Conservation (phyloP, 2,329 filamentous ascomycete species). For the Juglanconis oblonga region DNA sequence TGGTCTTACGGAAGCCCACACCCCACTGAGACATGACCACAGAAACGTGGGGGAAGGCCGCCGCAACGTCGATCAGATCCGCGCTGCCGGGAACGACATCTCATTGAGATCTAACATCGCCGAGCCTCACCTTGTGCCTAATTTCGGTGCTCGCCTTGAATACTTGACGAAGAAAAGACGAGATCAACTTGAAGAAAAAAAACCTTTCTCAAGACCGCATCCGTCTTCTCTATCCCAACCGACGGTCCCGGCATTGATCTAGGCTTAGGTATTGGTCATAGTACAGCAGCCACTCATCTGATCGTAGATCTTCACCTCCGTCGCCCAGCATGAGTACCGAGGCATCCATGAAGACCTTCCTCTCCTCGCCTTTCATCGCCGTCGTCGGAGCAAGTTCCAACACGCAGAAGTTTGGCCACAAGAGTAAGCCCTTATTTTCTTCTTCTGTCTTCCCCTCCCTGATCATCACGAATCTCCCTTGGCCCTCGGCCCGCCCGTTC, state of each 20-base stretch:
- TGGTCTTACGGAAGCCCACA: conserved; percentile 1
- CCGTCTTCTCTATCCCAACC: too few relatives aligned
- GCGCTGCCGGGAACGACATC: too few relatives aligned
- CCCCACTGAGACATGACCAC: not conserved
- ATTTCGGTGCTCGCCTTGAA: not conserved
- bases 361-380: conserved; percentile 74
- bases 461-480: too few relatives aligned
- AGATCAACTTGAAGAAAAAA: not conserved
- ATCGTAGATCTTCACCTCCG: not conserved
- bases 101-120: not conserved
- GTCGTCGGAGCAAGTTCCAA: conserved; percentile 89
- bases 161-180: not conserved
- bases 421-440: conserved; percentile 52
- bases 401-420: conserved; percentile 81
- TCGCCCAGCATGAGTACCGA: conserved; percentile 57
- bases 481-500: not conserved
- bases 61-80: not conserved
- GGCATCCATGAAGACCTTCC: conserved; percentile 72
- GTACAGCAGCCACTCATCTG: not conserved
- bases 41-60: not conserved
- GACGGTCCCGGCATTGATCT: not conserved
- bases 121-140: not conserved
- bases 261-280: not conserved
- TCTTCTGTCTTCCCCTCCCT: too few relatives aligned
- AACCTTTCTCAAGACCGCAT: too few relatives aligned